A percentile compares a stretch with the other conserved stretches of the same genome.
phyloP scores from a whole-genome alignment of 2,329 filamentous ascomycete species.

The Pseudocercospora cruenta region DNA sequence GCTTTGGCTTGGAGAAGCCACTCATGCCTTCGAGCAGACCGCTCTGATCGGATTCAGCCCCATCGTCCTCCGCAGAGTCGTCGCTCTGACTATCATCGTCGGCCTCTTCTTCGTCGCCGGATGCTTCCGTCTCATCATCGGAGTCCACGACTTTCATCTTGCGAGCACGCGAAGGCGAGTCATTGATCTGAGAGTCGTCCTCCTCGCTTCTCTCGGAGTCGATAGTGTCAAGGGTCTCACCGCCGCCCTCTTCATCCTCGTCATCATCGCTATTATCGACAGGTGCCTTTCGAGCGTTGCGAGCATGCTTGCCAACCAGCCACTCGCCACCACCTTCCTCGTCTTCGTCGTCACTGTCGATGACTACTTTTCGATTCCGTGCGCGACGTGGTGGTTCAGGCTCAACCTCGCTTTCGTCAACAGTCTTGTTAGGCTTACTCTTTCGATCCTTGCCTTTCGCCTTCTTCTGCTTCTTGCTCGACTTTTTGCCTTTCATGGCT shows the following conservation, averaged over 20 bases:
- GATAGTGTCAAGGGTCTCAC: constrained; percentile 74
- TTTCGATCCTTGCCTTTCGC: constrained; percentile 27
- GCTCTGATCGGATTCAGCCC: constrained; percentile 49
- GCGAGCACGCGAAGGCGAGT: constrained; percentile 38
- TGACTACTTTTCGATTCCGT: constrained; percentile 63
- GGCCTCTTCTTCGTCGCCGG: constrained; percentile 51
- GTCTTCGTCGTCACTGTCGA: constrained; percentile 63
- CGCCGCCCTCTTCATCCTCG: constrained; percentile 84
- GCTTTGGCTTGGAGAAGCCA: constrained; percentile 39
- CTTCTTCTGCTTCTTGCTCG: constrained; percentile 39
- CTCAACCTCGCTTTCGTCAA: not conserved
- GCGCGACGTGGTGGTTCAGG: constrained; percentile 33
- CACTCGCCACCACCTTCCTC: constrained; percentile 63
- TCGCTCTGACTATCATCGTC: constrained; percentile 47
- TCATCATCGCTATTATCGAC: constrained; percentile 57
- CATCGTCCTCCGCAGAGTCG: constrained; percentile 44
- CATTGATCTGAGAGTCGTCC: constrained; percentile 53
- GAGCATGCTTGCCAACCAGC: constrained; percentile 55
- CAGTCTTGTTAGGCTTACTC: constrained; percentile 27
- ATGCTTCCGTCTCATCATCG: constrained; percentile 54
- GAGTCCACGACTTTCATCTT: constrained; percentile 14
- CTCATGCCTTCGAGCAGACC: constrained; percentile 27
- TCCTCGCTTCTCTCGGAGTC: constrained; percentile 67
- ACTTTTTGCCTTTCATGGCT: constrained; percentile 56
- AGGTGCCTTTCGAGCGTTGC: not conserved